A percentile compares a stretch with the other conserved stretches of the same genome.
These are phyloP conservation scores for Cyclotella atomus DNA, from an alignment of 108 stramenopile species.

Conservation along the genomic window DNA sequence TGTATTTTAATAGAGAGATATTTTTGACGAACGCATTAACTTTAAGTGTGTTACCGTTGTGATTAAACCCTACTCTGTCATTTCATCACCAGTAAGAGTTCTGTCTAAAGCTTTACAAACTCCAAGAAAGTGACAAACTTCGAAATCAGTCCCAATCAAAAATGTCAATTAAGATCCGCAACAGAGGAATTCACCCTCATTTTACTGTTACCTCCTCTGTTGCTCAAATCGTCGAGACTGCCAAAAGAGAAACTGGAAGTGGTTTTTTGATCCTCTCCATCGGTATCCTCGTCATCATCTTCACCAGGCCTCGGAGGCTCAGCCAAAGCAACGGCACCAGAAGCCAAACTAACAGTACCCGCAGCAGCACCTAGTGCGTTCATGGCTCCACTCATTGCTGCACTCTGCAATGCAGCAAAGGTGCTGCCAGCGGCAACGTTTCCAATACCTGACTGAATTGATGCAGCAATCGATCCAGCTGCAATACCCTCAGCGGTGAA, in stretches of 20 bases:
- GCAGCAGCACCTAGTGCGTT: constrained; percentile 7
- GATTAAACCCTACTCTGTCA: too few species aligned
- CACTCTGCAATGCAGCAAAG: constrained; percentile 11
- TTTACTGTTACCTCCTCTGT: background rate
- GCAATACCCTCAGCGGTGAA: constrained; percentile 10
- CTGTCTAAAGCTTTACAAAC: constrained; percentile 44
- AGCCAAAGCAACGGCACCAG: background rate
- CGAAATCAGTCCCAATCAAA: constrained; percentile 42
- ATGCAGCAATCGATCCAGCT: constrained; percentile 6
- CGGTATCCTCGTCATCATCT: background rate
- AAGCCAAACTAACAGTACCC: background rate
- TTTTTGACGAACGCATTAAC: too few species aligned
- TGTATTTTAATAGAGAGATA: constrained; percentile 33
- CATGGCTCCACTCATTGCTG: background rate
- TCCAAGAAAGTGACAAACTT: constrained; percentile 43
- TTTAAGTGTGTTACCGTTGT: too few species aligned
- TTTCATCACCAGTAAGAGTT: constrained; percentile 18
- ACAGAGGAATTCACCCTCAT: background rate
- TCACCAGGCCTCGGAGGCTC: background rate
- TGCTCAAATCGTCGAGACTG: background rate
- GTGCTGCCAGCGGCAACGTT: background rate
- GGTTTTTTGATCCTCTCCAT: background rate
- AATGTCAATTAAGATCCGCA: background rate
- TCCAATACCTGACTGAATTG: constrained; percentile 10
- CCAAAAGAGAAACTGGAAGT: background rate